Evolutionary conservation across 306 rosid genomes (phyloP).

Genomic region (Fragaria ananassa): DNA sequence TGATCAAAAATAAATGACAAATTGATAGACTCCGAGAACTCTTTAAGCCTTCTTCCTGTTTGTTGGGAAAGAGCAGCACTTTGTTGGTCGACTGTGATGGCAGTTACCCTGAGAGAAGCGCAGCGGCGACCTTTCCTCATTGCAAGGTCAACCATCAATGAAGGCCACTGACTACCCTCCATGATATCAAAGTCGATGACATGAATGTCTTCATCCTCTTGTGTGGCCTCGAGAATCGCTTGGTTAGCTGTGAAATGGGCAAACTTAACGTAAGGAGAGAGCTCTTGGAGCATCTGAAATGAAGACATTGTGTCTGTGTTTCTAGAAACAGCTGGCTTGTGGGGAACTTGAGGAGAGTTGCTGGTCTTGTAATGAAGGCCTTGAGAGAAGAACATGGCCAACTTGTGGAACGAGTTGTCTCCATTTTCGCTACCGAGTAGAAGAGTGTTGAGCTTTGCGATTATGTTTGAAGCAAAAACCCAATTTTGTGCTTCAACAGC

Average conservation of each 20-base stretch:
- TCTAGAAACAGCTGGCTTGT: neutral
- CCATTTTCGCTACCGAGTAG: neutral
- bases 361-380: neutral
- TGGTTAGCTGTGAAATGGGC: neutral
- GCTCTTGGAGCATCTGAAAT: neutral
- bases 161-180: constrained; percentile 3
- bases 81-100: neutral
- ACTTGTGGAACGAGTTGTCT: neutral
- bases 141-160: neutral
- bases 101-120: neutral
- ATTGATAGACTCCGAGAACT: neutral
- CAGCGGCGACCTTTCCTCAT: neutral
- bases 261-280: neutral
- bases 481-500: neutral
- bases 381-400: neutral
- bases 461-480: neutral
- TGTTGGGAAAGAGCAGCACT: neutral
- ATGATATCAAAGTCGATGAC: constrained; percentile 1
- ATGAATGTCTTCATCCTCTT: neutral
- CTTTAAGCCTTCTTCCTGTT: constrained; percentile 4
- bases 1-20: neutral
- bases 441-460: neutral
- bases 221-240: neutral
- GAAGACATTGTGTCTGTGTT: neutral
- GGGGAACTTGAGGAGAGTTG: neutral